Conservation (phyloP, 2,329 filamentous ascomycete genomes). For the Neocucurbitaria cava region DNA sequence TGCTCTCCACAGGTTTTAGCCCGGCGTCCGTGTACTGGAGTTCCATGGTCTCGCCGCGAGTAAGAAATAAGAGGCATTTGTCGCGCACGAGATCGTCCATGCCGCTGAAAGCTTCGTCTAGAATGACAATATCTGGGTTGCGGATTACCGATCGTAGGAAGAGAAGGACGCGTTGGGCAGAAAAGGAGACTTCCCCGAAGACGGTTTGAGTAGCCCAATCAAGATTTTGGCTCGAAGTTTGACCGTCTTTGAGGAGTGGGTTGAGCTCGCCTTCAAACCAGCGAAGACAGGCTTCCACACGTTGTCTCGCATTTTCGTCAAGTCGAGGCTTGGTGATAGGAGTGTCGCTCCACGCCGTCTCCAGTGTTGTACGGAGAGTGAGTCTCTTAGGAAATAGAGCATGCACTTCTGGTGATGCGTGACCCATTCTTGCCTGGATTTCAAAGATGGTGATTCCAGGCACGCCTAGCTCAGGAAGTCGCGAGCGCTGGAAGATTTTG, state of each 20-base stretch:
- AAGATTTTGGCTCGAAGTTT: conserved; percentile 23
- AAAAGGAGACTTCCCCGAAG: conserved; percentile 80
- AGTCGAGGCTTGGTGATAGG: conserved; percentile 76
- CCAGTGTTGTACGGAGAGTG: conserved; percentile 75
- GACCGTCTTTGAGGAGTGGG: conserved; percentile 48
- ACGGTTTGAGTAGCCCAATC: conserved; percentile 72
- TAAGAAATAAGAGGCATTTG: conserved; percentile 84
- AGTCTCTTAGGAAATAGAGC: conserved; percentile 85
- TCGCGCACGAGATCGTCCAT: conserved; percentile 71
- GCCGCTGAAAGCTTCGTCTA: conserved; percentile 60
- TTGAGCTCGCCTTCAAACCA: conserved; percentile 85
- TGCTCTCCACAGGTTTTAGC: conserved; percentile 51
- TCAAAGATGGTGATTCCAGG: conserved; percentile 90
- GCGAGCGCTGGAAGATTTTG: conserved; percentile 80
- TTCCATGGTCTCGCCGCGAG: conserved; percentile 50
- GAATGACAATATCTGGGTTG: conserved; percentile 56
- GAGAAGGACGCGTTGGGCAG: conserved; percentile 81
- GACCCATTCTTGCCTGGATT: conserved; percentile 86
- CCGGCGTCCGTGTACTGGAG: conserved; percentile 45
- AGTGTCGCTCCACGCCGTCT: conserved; percentile 90
- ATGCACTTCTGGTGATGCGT: conserved; percentile 93
- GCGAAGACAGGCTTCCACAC: conserved; percentile 72
- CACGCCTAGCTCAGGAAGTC: conserved; percentile 75
- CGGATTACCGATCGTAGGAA: conserved; percentile 67
- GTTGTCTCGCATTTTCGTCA: conserved; percentile 60